Evolutionary conservation across 2,329 filamentous ascomycete genomes (phyloP).

Genomic region (Davidsoniella australis): DNA sequence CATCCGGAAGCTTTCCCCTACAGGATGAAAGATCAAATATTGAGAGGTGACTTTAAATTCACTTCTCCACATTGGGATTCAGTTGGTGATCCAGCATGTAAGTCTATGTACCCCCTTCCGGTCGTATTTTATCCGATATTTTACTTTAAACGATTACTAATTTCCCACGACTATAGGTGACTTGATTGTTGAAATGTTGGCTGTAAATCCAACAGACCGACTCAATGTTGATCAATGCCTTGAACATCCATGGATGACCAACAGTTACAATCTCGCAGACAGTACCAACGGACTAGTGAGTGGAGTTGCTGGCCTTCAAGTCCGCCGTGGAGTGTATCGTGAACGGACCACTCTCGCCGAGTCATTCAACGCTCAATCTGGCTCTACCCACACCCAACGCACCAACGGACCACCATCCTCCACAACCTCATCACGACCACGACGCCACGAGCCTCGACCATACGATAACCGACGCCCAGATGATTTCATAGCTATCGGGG

Average conservation of each 20-base stretch:
- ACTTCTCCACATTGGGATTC: conserved; percentile 92
- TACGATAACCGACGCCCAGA: conserved; percentile 47
- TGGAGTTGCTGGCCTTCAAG: conserved; percentile 67
- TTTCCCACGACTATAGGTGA: conserved; percentile 37
- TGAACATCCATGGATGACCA: conserved; percentile 74
- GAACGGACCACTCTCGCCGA: conserved; percentile 35
- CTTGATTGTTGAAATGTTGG: conserved; percentile 87
- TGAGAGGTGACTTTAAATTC: conserved; percentile 76
- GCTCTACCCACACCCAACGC: too few species aligned
- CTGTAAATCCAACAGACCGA: conserved; percentile 66
- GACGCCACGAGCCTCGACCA: conserved; percentile 44
- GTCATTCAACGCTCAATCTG: not conserved
- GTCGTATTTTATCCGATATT: not conserved
- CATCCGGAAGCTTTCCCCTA: conserved; percentile 60
- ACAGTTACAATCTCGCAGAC: conserved; percentile 48
- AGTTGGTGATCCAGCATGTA: conserved; percentile 63
- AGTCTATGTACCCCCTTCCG: conserved; percentile 17
- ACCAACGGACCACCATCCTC: too few species aligned
- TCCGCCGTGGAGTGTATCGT: conserved; percentile 62
- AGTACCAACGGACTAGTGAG: conserved; percentile 85
- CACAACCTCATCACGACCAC: conserved; percentile 17
- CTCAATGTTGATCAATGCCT: conserved; percentile 85
- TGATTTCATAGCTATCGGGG: conserved; percentile 74
- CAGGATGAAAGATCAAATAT: conserved; percentile 76
- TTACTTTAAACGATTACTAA: not conserved